These are phyloP conservation scores for Gaertneriomyces semiglobifer DNA, from an alignment of 192 early-diverging fungal species.

Conservation along the genomic window DNA sequence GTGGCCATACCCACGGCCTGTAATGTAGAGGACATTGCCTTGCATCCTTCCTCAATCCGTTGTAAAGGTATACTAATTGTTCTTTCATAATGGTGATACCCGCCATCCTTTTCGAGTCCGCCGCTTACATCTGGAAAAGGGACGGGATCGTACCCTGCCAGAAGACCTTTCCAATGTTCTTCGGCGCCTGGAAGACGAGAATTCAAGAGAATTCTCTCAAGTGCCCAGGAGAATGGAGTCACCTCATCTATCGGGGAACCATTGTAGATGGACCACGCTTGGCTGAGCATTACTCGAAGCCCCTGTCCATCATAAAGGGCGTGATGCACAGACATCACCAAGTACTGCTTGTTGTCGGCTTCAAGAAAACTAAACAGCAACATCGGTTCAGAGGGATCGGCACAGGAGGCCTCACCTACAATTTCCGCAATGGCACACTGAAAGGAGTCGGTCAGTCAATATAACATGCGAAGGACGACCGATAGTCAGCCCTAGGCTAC, in stretches of 20 bases:
- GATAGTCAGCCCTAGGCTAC: neutral
- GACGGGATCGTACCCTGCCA: slow-evolving; percentile 2
- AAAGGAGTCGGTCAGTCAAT: neutral
- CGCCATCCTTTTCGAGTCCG: neutral
- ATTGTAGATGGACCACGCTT: slow-evolving; percentile 11
- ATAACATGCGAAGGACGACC: neutral
- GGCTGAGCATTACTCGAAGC: slow-evolving; percentile 19
- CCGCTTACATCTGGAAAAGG: slow-evolving; percentile 14
- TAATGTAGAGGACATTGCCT: neutral
- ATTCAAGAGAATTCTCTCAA: neutral
- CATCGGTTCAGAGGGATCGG: too few relatives aligned
- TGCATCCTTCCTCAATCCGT: neutral
- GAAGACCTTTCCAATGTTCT: slow-evolving; percentile 9
- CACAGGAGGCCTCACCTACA: neutral
- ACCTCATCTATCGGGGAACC: neutral
- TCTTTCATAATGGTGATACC: neutral
- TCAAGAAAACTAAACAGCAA: slow-evolving; percentile 8
- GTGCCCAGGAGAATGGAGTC: slow-evolving; percentile 7
- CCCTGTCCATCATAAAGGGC: slow-evolving; percentile 36
- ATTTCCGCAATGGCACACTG: neutral
- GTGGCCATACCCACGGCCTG: slow-evolving; percentile 22
- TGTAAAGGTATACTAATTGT: neutral
- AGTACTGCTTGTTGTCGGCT: neutral
- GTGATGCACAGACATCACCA: slow-evolving; percentile 34
- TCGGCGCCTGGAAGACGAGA: neutral